Conservation (phyloP, 2,329 filamentous ascomycete genomes). For the Macroventuria anomochaeta region DNA sequence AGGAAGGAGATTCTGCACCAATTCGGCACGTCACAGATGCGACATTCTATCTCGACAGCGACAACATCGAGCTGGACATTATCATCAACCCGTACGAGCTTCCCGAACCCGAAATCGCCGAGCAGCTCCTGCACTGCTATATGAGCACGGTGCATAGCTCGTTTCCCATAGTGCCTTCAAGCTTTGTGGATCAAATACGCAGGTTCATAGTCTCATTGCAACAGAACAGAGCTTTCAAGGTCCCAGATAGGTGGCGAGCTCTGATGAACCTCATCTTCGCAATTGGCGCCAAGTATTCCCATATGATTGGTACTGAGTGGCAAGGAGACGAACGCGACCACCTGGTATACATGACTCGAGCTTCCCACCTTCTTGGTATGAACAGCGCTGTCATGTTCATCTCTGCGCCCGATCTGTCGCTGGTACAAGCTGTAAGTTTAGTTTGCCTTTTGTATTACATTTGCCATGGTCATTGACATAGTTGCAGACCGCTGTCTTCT, state of each 20-base stretch:
- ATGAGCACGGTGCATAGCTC: constrained; percentile 46
- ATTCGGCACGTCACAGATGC: constrained; percentile 32
- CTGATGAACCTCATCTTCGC: constrained; percentile 53
- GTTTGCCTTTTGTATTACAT: constrained; percentile 1
- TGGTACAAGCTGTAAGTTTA: constrained; percentile 47
- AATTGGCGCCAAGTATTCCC: constrained; percentile 49
- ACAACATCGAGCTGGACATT: constrained; percentile 35
- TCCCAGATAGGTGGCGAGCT: constrained; percentile 43
- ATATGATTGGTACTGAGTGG: constrained; percentile 40
- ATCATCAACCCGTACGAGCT: constrained; percentile 38
- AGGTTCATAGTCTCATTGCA: constrained; percentile 21
- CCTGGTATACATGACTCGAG: constrained; percentile 47
- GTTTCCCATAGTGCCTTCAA: constrained; percentile 36
- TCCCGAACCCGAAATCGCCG: constrained; percentile 40
- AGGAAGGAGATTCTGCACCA: constrained; percentile 9
- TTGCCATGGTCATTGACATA: constrained; percentile 17
- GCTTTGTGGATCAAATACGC: constrained; percentile 32
- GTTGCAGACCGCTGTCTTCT: constrained; percentile 27
- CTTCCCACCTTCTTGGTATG: constrained; percentile 33
- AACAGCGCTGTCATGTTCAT: constrained; percentile 28
- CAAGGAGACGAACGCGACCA: constrained; percentile 45
- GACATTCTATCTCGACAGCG: constrained; percentile 46
- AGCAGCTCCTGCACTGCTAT: constrained; percentile 46
- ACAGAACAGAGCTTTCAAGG: constrained; percentile 12
- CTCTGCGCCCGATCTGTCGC: constrained; percentile 43